These are phyloP conservation scores for Pseudevernia furfuracea DNA, from an alignment of 495 filamentous ascomycete species.

Conservation along the genomic window DNA sequence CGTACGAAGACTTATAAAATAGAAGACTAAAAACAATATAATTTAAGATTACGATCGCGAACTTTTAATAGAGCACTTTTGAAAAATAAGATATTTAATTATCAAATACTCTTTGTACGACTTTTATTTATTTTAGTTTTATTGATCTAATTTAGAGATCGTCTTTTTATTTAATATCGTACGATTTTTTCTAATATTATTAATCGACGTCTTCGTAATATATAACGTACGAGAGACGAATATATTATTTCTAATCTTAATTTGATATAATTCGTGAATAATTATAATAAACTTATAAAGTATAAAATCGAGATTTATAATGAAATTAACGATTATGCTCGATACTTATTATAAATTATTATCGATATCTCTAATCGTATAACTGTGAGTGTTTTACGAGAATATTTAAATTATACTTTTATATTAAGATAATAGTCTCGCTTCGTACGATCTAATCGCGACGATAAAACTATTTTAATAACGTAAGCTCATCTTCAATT, in stretches of 20 bases:
- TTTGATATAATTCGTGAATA: neutral
- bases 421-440: too few species aligned
- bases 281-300: neutral
- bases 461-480: neutral
- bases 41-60: neutral
- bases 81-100: neutral
- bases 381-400: too few species aligned
- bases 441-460: too few species aligned
- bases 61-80: neutral
- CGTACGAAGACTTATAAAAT: neutral
- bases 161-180: neutral
- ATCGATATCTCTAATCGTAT: too few species aligned
- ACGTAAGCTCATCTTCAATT: too few species aligned
- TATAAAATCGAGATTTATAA: neutral
- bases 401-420: too few species aligned
- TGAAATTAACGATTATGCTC: neutral
- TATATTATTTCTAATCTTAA: neutral
- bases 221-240: neutral
- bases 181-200: neutral
- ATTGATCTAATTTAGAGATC: neutral
- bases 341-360: too few species aligned
- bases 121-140: neutral
- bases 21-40: neutral
- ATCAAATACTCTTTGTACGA: neutral
- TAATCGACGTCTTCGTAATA: neutral